phyloP scores from a whole-genome alignment of 805 yeast genomes.

The Metschnikowia corniflorae region DNA sequence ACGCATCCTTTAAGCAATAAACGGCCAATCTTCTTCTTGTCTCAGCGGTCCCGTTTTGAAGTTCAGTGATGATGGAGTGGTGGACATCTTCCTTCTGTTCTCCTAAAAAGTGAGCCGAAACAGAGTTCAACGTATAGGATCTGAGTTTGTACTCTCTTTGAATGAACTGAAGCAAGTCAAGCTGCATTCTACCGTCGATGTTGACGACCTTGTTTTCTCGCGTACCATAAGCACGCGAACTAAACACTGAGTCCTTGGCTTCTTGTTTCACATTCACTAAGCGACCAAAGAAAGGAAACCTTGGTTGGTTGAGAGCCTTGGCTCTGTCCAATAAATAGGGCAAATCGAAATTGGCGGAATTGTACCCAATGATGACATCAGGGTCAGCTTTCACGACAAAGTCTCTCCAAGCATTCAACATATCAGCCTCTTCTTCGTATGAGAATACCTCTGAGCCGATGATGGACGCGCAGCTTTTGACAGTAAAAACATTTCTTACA shows the following conservation, averaged over 20 bases:
- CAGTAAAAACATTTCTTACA: conserved; percentile 90
- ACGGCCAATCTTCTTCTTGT: conserved; percentile 94
- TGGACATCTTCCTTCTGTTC: conserved; percentile 99
- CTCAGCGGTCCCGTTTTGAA: conserved; percentile 89
- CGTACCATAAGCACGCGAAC: conserved; percentile 95
- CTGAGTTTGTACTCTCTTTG: conserved; percentile 94
- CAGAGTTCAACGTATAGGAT: conserved; percentile 92
- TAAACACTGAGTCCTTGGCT: conserved; percentile 74
- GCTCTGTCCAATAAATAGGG: conserved; percentile 93
- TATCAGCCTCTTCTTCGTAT: conserved; percentile 69
- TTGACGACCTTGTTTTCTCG: conserved; percentile 88
- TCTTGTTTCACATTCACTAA: conserved; percentile 66
- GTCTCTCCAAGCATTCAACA: conserved; percentile 83
- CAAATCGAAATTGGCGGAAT: conserved; percentile 89
- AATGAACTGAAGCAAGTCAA: conserved; percentile 86
- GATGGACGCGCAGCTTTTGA: conserved; percentile 85
- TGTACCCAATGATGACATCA: conserved; percentile 95
- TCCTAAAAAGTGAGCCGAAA: conserved; percentile 86
- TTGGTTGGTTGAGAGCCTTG: conserved; percentile 55
- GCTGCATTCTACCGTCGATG: conserved; percentile 93
- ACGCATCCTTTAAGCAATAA: conserved; percentile 95
- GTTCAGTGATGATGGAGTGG: conserved; percentile 90
- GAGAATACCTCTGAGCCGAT: conserved; percentile 90
- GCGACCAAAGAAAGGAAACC: conserved; percentile 87
- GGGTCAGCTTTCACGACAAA: conserved; percentile 86